Evolutionary conservation across 768 basidiomycete genomes (phyloP), one percentile per base, ranked within the genome.

Genomic region (Daedaleopsis sinensis): DNA sequence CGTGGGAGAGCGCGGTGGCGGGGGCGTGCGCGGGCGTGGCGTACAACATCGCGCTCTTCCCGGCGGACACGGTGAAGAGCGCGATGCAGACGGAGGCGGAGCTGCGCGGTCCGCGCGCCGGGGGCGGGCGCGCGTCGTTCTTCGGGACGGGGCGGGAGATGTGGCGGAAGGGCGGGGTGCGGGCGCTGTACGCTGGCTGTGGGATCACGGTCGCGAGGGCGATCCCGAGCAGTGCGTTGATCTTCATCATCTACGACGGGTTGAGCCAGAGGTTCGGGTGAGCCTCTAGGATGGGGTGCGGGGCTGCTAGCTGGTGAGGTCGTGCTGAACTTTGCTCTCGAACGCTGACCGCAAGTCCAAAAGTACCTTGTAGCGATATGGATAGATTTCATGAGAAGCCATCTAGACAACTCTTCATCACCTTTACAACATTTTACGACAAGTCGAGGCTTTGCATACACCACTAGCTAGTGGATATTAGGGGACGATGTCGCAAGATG

Each of bases 1-100:
- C 89, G 1, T 90, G 86, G 86, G 92, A 98, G 72, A 88, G 91
- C 1, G 94, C 93, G n/a, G 57, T 90, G 0, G 83, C 91, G 0
- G 96, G 96, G 19, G 96, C 94, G 5, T 82, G 85, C 57, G 93
- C 96, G 1, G 96, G 96, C 11, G 88, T 89, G 5, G 80, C 84
- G 49, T 96, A 92, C 76, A 95, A 92, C 65, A 76, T 96, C 68
- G 82, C 92, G n/a, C 80, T 96, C 55, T 98, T 96, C 80, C 96
- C 96, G 0, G 95, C 95, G 5, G 96, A 98, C 75, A 91, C 92
- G 32, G 83, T 98, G 68, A 98, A 98, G 81, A 92, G 90, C 64
- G 84, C 93, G 59, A 92, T 98, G 71, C 96, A 98, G 80, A 98
- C 96, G 0, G 91, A 90, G 72, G 90, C 91, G 55, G 96, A 97